phyloP scores from a whole-genome alignment of 2,329 filamentous ascomycete species.

The Paecilomyces dactylethromorphus region DNA sequence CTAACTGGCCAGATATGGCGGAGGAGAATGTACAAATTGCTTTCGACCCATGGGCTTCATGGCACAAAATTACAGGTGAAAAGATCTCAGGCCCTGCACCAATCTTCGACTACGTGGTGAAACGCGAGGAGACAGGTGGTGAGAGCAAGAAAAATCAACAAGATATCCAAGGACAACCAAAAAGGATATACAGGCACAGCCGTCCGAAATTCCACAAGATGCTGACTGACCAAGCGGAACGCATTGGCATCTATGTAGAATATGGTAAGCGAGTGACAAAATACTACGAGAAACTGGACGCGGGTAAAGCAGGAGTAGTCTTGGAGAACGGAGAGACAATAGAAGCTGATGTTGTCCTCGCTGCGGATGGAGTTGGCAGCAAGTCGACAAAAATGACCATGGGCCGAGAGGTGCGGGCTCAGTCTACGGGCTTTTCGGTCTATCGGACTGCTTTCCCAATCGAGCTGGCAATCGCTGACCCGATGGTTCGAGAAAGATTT shows the following conservation, averaged over 20 bases:
- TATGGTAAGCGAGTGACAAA: conserved; percentile 11
- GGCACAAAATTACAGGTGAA: conserved; percentile 15
- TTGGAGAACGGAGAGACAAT: conserved; percentile 1
- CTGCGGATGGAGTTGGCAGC: conserved; percentile 49
- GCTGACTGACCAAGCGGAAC: conserved; percentile 11
- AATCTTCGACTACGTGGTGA: conserved; percentile 1
- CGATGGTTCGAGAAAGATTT: conserved; percentile 1
- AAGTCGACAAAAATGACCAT: conserved; percentile 44
- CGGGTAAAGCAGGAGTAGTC: conserved; percentile 2
- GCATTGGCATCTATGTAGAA: conserved; percentile 10
- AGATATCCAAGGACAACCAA: conserved; percentile 1
- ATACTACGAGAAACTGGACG: conserved; percentile 6
- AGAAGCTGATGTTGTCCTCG: conserved; percentile 44
- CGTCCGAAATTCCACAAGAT: conserved; percentile 13
- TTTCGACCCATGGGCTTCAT: conserved; percentile 6
- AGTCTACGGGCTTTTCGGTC: conserved; percentile 14
- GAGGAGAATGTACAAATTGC: conserved; percentile 8
- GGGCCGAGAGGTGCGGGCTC: conserved; percentile 19
- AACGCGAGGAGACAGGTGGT: not conserved
- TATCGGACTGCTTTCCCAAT: conserved; percentile 8
- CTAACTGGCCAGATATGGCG: conserved; percentile 13
- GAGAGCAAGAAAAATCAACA: conserved; percentile 2
- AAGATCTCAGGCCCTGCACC: conserved; percentile 9
- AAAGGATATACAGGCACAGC: conserved; percentile 6
- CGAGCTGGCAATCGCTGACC: conserved; percentile 2